A percentile compares a stretch with the other conserved stretches of the same genome.
phyloP scores from a whole-genome alignment of 2,329 filamentous ascomycete species.

The Leptodontidium sp. region DNA sequence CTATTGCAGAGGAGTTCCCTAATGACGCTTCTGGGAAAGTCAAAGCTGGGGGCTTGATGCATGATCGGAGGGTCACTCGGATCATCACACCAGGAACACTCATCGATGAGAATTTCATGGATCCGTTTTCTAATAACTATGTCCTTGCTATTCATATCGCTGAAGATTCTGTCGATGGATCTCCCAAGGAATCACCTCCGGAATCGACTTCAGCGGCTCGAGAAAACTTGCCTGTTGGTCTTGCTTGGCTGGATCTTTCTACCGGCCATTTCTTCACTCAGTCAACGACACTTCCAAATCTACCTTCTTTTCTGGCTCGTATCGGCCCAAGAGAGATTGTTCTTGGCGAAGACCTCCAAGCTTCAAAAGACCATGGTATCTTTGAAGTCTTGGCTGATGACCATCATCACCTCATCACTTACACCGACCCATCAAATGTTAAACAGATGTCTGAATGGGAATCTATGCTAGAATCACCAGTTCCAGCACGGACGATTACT shows the following conservation, averaged over 20 bases:
- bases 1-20: constrained; percentile 91
- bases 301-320: constrained; percentile 84
- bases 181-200: constrained; percentile 18
- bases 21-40: constrained; percentile 74
- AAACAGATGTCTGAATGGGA: constrained; percentile 66
- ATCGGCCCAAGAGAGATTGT: constrained; percentile 88
- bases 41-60: constrained; percentile 80
- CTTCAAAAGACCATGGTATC: constrained; percentile 66
- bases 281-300: constrained; percentile 69
- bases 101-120: constrained; percentile 97
- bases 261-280: constrained; percentile 96
- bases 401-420: constrained; percentile 78
- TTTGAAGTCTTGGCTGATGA: constrained; percentile 77
- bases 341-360: constrained; percentile 69
- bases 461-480: constrained; percentile 77
- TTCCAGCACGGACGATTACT: constrained; percentile 60
- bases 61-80: constrained; percentile 83
- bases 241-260: constrained; percentile 95
- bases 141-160: constrained; percentile 79
- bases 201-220: neutral
- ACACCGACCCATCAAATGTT: constrained; percentile 58
- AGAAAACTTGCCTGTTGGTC: constrained; percentile 63
- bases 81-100: constrained; percentile 94
- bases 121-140: constrained; percentile 93
- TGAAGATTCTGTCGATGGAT: constrained; percentile 20